A percentile compares a stretch with the other conserved stretches of the same genome.
Conservation (phyloP, 495 filamentous ascomycete species). For the Pyrenopolyporus hunteri region DNA sequence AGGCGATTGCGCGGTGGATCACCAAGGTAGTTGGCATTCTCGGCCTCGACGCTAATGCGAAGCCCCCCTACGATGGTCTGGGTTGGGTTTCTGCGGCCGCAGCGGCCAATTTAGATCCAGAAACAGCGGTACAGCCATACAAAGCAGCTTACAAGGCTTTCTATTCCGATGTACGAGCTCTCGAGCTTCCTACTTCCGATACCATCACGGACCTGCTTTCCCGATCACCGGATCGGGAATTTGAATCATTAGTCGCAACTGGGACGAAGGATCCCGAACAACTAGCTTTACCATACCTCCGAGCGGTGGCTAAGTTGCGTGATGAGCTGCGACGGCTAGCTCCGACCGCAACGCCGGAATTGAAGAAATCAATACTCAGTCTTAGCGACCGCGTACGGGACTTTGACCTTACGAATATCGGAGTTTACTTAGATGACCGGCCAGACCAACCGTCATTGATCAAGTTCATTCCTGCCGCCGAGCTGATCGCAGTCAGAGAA, state of each 20-base stretch:
- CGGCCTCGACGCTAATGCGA: constrained; percentile 76
- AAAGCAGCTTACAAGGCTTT: constrained; percentile 47
- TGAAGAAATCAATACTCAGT: constrained; percentile 65
- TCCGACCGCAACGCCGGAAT: constrained; percentile 54
- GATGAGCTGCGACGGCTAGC: constrained; percentile 70
- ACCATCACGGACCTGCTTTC: constrained; percentile 45
- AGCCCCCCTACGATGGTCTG: constrained; percentile 64
- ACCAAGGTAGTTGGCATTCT: constrained; percentile 84
- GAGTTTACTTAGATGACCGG: constrained; percentile 88
- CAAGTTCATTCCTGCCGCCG: constrained; percentile 74
- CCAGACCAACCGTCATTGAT: constrained; percentile 72
- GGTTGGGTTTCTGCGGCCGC: constrained; percentile 83
- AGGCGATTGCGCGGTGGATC: constrained; percentile 75
- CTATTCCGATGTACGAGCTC: constrained; percentile 45
- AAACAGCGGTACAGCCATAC: constrained; percentile 54
- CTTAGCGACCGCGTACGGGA: constrained; percentile 85
- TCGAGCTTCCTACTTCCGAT: constrained; percentile 41
- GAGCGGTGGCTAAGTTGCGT: constrained; percentile 67
- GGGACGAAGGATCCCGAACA: constrained; percentile 54
- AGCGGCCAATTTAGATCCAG: constrained; percentile 51
- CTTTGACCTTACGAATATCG: constrained; percentile 75
- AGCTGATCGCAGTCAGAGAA: constrained; percentile 72
- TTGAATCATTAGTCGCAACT: constrained; percentile 46
- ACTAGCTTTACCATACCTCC: constrained; percentile 67
- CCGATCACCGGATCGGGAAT: constrained; percentile 50